Base-by-base conservation (phyloP, 108 stramenopile species). In the Epithemia pelagica region DNA sequence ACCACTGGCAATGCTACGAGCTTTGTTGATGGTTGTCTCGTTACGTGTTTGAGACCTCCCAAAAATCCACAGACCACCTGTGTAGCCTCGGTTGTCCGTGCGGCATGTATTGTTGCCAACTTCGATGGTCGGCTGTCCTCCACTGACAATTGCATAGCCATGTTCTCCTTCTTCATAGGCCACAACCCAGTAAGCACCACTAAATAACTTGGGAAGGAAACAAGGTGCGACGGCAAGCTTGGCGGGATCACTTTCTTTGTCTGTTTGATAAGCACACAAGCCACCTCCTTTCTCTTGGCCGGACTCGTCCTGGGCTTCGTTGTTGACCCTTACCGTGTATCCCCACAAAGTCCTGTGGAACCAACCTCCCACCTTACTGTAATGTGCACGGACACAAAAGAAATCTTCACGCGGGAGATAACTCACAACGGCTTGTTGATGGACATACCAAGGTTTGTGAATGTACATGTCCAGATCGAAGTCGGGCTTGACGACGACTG, bases 111-210 rank as follows among this genome's bases (percentile, higher is more conserved):
- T 0, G 28, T 32, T 32, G 30, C 32, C n/a, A 2, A 58, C 57
- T 29, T 61, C 24, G 3, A 61, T 55, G 18, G 27, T 69, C 3
- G 82, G 82, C 64, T 77, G 76, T 27, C 82, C 82, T 21, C 82
- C 82, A 2, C 69, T 71, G 27, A 83, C 60, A 0, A 83, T 53
- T 20, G 82, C 82, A 64, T 77, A 83, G 18, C 82, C 82, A n/a
- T 77, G 65, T 2, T 64, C 52, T 28, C 54, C 67, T 59, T 79
- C 82, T 26, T 79, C 54, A 54, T 83, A 83, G 52, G 64, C 76
- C 10, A 83, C 66, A 20, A 83, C 68, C 82, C 82, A 83, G 61
- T 83, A 83, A 24, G 78, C 78, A 24, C 82, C 82, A 3, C 76
- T 74, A 53, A 61, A 53, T 2, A 26, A 30, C 29, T 69, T 68